Conservation (phyloP, 805 yeast species). For the Yarrowia deformans region DNA sequence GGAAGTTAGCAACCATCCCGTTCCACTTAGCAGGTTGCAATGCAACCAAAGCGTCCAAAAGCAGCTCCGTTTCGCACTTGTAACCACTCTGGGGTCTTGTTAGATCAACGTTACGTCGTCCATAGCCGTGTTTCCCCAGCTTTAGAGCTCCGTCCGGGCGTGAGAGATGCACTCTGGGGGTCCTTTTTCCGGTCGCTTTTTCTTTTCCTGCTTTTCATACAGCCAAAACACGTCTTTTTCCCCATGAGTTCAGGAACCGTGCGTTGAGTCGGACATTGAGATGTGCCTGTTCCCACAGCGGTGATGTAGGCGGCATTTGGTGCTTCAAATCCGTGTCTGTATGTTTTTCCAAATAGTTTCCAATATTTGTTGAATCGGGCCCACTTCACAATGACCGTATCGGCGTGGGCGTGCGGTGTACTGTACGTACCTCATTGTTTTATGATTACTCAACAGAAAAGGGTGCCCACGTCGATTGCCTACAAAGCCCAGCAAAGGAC, state of each 20-base stretch:
- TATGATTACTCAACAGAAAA: slow-evolving; percentile 34
- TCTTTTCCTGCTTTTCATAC: not conserved
- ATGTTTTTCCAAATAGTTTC: no score
- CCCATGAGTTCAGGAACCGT: not conserved
- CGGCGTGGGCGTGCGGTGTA: not conserved
- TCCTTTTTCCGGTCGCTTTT: not conserved
- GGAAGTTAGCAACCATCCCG: not conserved
- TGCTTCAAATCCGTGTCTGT: not conserved
- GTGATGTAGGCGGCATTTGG: not conserved
- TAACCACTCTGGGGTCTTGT: slow-evolving; percentile 1
- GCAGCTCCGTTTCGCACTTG: not conserved
- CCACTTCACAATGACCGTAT: not conserved
- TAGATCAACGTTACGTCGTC: slow-evolving; percentile 25
- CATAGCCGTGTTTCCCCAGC: slow-evolving; percentile 34
- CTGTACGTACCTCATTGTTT: not conserved
- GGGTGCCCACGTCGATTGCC: not conserved
- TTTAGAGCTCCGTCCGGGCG: slow-evolving; percentile 14
- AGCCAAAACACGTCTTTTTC: not conserved
- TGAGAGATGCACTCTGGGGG: not conserved
- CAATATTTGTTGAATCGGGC: not conserved
- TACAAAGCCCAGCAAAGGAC: no score
- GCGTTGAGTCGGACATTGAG: slow-evolving; percentile 12
- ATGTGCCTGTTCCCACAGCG: not conserved
- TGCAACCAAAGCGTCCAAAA: not conserved
- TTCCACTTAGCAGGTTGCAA: not conserved